Percentiles rank a stretch among this genome's conserved stretches.
phyloP scores from a whole-genome alignment of 2,329 filamentous ascomycete genomes.

The Trichoderma sp. region DNA sequence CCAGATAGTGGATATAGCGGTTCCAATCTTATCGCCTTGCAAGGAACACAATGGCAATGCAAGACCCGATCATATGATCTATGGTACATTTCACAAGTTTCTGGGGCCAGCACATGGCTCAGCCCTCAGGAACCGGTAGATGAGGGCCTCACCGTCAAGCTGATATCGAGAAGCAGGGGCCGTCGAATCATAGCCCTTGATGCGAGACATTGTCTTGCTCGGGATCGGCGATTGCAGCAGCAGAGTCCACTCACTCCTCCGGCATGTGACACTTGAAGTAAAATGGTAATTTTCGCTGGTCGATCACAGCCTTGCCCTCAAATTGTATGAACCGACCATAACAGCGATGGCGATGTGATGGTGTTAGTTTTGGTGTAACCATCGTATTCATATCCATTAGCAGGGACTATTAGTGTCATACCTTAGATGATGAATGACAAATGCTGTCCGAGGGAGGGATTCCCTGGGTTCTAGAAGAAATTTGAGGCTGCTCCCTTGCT shows the following conservation, averaged over 20 bases:
- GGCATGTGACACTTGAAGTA: not conserved
- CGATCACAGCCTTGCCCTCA: not conserved
- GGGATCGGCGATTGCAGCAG: not conserved
- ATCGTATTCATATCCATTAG: not conserved
- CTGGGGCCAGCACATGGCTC: slow-evolving; percentile 13
- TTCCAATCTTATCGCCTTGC: not conserved
- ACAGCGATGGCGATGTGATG: not conserved
- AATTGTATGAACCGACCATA: not conserved
- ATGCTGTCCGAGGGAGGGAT: not conserved
- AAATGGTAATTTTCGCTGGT: not conserved
- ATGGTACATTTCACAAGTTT: not conserved
- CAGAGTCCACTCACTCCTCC: not conserved
- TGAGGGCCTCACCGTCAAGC: not conserved
- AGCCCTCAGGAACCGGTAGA: not conserved
- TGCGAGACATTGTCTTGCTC: not conserved
- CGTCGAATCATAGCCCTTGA: not conserved
- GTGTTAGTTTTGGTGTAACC: not conserved
- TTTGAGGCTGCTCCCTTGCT: not conserved
- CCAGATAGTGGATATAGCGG: not conserved
- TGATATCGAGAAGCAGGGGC: not conserved
- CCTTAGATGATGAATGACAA: not conserved
- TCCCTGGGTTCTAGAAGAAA: not conserved
- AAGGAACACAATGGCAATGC: not conserved
- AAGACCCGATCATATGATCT: slow-evolving; percentile 1
- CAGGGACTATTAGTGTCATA: not conserved